Evolutionary conservation across 2,329 filamentous ascomycete genomes (phyloP).

Genomic region (Cytospora paraplurivora): DNA sequence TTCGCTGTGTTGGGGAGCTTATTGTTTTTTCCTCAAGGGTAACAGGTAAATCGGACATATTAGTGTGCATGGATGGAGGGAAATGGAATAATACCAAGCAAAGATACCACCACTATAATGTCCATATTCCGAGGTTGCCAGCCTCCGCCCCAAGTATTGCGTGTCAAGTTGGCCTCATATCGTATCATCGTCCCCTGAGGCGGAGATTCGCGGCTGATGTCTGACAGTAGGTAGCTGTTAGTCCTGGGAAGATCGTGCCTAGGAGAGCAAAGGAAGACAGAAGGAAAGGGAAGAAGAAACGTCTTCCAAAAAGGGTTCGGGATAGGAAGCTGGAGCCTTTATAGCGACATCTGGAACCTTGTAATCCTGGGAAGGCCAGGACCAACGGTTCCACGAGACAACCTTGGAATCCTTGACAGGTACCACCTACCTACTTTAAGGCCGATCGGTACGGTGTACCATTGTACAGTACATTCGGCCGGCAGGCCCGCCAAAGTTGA

Average conservation of each 20-base stretch:
- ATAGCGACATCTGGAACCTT: not conserved
- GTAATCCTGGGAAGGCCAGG: not conserved
- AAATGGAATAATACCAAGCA: slow-evolving; percentile 23
- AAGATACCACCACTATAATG: slow-evolving; percentile 9
- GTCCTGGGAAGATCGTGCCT: not conserved
- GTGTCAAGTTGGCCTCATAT: not conserved
- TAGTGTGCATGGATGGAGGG: slow-evolving; percentile 2
- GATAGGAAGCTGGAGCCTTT: slow-evolving; percentile 7
- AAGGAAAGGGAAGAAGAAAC: not conserved
- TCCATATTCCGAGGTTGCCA: not conserved
- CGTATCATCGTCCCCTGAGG: not conserved
- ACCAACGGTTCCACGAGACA: slow-evolving; percentile 2
- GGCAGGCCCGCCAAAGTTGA: not conserved
- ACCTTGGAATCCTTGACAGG: not conserved
- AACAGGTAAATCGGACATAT: slow-evolving; percentile 1
- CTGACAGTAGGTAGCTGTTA: not conserved
- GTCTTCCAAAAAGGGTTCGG: not conserved
- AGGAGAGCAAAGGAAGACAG: not conserved
- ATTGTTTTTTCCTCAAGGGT: not conserved
- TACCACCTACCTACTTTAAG: too few species aligned
- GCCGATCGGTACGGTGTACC: not conserved
- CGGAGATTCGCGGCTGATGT: not conserved
- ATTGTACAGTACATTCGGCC: not conserved
- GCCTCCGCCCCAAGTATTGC: not conserved
- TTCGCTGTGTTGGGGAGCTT: slow-evolving; percentile 16